A percentile compares a stretch with the other conserved stretches of the same genome.
Conservation (phyloP, 202 grass and related monocot genomes). For the Elaeis oleifera region DNA sequence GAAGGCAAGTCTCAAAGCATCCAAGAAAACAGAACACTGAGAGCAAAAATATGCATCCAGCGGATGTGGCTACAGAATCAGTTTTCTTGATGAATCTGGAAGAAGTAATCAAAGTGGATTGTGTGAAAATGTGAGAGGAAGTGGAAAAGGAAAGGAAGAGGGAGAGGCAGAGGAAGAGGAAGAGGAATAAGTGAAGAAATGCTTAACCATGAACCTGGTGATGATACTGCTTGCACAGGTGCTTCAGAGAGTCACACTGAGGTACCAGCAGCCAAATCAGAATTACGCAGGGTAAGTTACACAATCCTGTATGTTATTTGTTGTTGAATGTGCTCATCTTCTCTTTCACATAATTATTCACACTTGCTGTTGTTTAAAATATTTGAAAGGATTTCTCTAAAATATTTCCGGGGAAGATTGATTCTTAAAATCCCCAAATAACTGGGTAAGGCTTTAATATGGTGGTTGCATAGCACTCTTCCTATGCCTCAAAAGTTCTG, state of each 20-base stretch:
- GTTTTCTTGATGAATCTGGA: neutral
- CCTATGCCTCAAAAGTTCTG: too few species aligned
- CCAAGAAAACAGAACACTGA: conserved; percentile 14
- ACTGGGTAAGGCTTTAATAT: too few species aligned
- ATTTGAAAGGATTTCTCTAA: too few species aligned
- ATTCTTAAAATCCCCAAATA: too few species aligned
- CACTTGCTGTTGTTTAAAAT: neutral
- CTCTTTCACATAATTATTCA: conserved; percentile 8
- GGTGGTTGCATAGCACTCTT: too few species aligned
- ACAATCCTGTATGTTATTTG: conserved; percentile 8
- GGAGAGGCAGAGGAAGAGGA: conserved; percentile 24
- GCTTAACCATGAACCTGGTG: conserved; percentile 21
- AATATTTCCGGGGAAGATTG: too few species aligned
- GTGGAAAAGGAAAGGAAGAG: neutral
- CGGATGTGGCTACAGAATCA: conserved; percentile 20
- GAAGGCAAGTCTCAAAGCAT: conserved; percentile 28
- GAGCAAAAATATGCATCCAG: conserved; percentile 5
- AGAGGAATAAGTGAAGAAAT: conserved; percentile 14
- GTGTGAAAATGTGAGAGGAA: conserved; percentile 24
- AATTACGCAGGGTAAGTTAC: conserved; percentile 45
- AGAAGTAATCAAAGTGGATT: conserved; percentile 12
- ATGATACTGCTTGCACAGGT: conserved; percentile 27
- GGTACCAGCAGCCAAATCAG: conserved; percentile 19
- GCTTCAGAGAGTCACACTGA: neutral
- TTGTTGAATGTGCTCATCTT: conserved; percentile 15